Evolutionary conservation across 192 early-diverging fungal genomes (phyloP), one percentile per base, ranked within the genome.

Genomic region (Entomortierella parvispora): DNA sequence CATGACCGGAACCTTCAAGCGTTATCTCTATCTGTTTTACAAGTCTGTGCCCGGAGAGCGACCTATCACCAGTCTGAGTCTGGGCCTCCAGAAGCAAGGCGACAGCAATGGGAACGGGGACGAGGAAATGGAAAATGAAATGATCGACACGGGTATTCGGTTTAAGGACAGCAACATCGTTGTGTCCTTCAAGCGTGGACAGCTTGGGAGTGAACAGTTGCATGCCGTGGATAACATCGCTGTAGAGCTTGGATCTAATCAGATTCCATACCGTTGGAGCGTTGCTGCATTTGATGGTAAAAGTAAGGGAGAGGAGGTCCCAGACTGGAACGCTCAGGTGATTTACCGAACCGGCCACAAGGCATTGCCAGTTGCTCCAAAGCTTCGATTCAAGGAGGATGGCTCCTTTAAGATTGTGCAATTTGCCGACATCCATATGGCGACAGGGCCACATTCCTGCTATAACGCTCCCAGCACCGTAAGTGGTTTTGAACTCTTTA

Each of bases 351-450:
- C 45, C 0, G 61, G 60, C 15, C 29, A 51, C 0, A 44, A 37
- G 15, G 14, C 46, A 12, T 31, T 80, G 23, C 78, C 81, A 4
- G 46, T 58, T 31, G 15, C 15, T 0, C 68, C 67, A 0, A 66
- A 48, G 1, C 48, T 84, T 20, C 65, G 62, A 22, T 84, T 84
- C 60, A 50, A 74, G 25, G 7, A 64, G 3, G 69, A 84, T 28
- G 77, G 80, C 5, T 62, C 80, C 7, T 84, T 84, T 62, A 84
- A 84, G 50, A 84, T 84, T 66, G 49, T 81, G 6, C 83, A 84
- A 57, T 69, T 84, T 57, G 80, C 80, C 10, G 83, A 84, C 45
- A 68, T 84, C 8, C 83, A 84, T 20, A 81, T 81, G 60, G 75
- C 83, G 28, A 84, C 81, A 15, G 71, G 81, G 1, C 56, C 65